Percentiles rank a stretch among this genome's conserved stretches.
phyloP scores from a whole-genome alignment of 139 green algal species.

The Coelastrella sp. region DNA sequence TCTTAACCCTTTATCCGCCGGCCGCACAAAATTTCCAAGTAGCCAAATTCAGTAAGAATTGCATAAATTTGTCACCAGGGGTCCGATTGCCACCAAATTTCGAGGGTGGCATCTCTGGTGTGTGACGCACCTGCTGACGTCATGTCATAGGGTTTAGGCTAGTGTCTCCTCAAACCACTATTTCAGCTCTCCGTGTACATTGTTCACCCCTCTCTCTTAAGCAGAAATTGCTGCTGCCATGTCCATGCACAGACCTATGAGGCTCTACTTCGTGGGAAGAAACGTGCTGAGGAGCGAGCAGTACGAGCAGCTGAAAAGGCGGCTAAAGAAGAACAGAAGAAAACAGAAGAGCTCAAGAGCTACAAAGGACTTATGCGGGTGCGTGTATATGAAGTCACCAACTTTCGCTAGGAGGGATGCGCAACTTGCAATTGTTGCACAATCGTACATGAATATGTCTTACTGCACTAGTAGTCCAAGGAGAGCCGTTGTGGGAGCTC shows the following conservation, averaged over 20 bases:
- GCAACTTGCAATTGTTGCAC: no score
- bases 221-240: neutral
- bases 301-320: conserved; percentile 73
- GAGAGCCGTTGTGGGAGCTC: no score
- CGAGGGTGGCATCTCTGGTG: neutral
- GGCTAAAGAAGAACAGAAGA: conserved; percentile 75
- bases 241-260: conserved; percentile 40
- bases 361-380: conserved; percentile 89
- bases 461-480: no score
- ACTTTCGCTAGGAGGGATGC: no score
- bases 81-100: neutral
- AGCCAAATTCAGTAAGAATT: no score
- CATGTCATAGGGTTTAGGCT: neutral
- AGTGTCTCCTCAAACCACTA: no score
- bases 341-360: conserved; percentile 78
- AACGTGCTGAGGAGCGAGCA: conserved; percentile 65
- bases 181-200: no score
- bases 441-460: no score
- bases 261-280: conserved; percentile 57
- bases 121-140: neutral
- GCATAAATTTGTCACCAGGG: neutral
- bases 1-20: no score
- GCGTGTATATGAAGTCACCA: neutral
- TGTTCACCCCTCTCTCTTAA: no score
- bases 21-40: no score